phyloP scores from a whole-genome alignment of 225 moss, liverwort and hornwort species.

The Pseudoscleropodium purum region DNA sequence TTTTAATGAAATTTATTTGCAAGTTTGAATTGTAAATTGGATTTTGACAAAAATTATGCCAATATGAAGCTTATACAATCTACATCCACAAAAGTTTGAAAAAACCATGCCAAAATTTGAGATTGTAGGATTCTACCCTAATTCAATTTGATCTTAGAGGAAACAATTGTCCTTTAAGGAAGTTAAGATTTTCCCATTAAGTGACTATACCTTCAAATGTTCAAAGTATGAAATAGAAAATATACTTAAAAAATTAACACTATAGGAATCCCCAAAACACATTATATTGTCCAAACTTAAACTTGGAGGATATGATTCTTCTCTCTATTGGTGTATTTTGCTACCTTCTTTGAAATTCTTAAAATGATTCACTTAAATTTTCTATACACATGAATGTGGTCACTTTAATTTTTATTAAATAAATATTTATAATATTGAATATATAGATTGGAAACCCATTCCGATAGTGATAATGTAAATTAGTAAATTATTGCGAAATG shows the following conservation, averaged over 20 bases:
- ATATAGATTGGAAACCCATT: not conserved
- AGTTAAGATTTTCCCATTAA: not conserved
- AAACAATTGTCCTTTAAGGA: not conserved
- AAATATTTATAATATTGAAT: not conserved
- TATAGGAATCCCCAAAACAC: not conserved
- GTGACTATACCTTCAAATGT: not conserved
- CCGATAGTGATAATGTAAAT: not conserved
- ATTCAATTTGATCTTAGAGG: rapidly evolving
- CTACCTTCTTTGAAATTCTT: not conserved
- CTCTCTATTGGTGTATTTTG: not conserved
- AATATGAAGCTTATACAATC: not conserved
- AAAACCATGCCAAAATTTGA: not conserved
- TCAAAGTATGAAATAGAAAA: not conserved
- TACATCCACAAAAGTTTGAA: too few relatives aligned
- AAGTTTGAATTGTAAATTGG: rapidly evolving
- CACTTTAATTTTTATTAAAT: not conserved
- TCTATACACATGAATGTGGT: not conserved
- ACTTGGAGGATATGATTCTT: not conserved
- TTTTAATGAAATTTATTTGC: not conserved
- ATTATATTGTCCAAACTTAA: not conserved
- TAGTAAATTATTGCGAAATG: too few relatives aligned
- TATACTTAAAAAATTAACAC: too few relatives aligned
- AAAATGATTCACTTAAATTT: not conserved
- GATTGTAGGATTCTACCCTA: rapidly evolving
- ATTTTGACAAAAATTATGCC: not conserved